Conservation (phyloP, 495 filamentous ascomycete species). For the Copromyces sp. region DNA sequence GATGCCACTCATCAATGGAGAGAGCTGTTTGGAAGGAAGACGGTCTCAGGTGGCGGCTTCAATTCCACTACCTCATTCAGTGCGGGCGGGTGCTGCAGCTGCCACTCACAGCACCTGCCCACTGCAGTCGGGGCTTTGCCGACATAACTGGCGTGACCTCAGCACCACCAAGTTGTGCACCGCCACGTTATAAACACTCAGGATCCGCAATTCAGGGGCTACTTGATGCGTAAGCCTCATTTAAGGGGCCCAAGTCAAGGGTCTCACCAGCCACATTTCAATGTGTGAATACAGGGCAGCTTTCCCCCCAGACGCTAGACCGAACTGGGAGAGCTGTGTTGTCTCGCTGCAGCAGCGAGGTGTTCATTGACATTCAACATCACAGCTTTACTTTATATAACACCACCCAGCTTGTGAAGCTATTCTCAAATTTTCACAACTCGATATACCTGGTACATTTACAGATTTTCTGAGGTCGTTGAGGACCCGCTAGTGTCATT, state of each 20-base stretch:
- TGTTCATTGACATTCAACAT: neutral
- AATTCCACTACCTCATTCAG: slow-evolving; percentile 12
- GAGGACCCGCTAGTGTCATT: neutral
- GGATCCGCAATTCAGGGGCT: neutral
- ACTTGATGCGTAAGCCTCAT: neutral
- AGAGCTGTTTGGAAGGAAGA: neutral
- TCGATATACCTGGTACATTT: neutral
- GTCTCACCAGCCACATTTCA: neutral
- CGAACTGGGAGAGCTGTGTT: slow-evolving; percentile 8
- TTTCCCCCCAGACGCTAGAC: slow-evolving; percentile 9
- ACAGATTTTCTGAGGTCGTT: neutral
- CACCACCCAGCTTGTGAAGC: neutral
- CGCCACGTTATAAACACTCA: neutral
- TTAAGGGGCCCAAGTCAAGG: neutral
- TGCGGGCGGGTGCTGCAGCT: neutral
- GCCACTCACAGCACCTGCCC: neutral
- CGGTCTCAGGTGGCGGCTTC: neutral
- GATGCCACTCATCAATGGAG: neutral
- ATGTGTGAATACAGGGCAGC: neutral
- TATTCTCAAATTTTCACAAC: neutral
- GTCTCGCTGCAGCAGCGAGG: neutral
- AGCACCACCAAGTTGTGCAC: neutral
- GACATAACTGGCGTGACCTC: neutral
- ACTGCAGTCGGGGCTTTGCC: neutral
- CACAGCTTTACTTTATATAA: neutral